A percentile compares a stretch with the other conserved stretches of the same genome.
Evolutionary conservation across 1,284 basidiomycete genomes (phyloP).

Genomic region (Tilletia walkeri): DNA sequence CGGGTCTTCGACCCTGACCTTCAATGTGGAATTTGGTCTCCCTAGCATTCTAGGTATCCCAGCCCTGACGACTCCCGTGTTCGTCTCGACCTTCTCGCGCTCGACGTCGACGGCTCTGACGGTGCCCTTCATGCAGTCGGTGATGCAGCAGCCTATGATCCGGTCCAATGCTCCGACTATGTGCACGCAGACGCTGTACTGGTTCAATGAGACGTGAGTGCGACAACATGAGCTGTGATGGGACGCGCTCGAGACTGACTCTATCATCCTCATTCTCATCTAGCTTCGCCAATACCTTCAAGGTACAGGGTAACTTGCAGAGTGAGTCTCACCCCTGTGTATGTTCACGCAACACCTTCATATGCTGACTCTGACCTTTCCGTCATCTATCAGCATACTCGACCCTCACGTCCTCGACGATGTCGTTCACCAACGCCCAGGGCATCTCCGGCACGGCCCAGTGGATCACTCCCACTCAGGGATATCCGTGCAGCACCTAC

Average conservation of each 20-base stretch:
- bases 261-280: not conserved
- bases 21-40: slow-evolving; percentile 11
- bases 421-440: slow-evolving; percentile 14
- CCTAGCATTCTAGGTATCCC: not conserved
- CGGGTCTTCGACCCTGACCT: not conserved
- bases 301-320: slow-evolving; percentile 5
- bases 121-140: not conserved
- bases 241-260: not conserved
- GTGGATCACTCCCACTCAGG: slow-evolving; percentile 15
- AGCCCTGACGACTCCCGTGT: slow-evolving; percentile 8
- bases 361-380: too few relatives aligned
- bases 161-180: not conserved
- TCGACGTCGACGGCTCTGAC: not conserved
- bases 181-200: slow-evolving; percentile 8
- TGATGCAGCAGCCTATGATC: slow-evolving; percentile 13
- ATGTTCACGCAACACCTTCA: too few relatives aligned
- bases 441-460: slow-evolving; percentile 13
- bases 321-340: slow-evolving; percentile 1
- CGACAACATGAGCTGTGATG: not conserved
- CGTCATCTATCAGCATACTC: not conserved
- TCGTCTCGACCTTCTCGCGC: slow-evolving; percentile 10
- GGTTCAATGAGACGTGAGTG: slow-evolving; percentile 14
- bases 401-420: not conserved
- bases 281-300: slow-evolving; percentile 7
- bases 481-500: slow-evolving; percentile 12